Evolutionary conservation across 768 basidiomycete genomes (phyloP), one percentile per base, ranked within the genome.

Genomic region (Panaeolus cyanescens): DNA sequence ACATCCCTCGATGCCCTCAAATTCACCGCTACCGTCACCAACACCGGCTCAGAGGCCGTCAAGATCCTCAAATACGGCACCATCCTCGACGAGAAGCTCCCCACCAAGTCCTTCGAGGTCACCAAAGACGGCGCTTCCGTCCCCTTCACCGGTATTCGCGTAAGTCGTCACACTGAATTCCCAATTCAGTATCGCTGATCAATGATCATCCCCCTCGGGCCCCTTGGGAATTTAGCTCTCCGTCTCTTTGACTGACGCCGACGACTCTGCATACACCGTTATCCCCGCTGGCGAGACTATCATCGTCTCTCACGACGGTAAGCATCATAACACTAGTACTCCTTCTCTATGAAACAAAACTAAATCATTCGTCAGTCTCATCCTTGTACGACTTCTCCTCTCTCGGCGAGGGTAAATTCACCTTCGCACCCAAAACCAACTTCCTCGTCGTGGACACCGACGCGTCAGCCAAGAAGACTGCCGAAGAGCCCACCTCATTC

Each of bases 41-140:
- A 83, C 69, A 72, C 65, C 31, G 79, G 79, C 22, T 61, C 74
- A 32, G 74, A 78, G 58, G 67, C 68, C 50, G 70, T 80, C 64
- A 80, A 76, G 68, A 65, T 81, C 55, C 74, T 83, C 70, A 80
- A 78, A 65, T 81, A 79, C 63, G 77, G 72, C n/a, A 81, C 81
- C 15, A 75, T 82, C 58, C 74, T 81, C 58, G 80, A 82, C 67
- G 71, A 70, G 37, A 67, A 74, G 30, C 67, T 77, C n/a, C 78
- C 79, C 5, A 80, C 79, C 32, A 76, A 72, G 65, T 80, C 79
- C 1, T 82, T 83, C 68, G 69, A 65, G 7, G 74, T 82, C 62
- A 78, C 72, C 42, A 79, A 78, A 66, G 75, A 77, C 63, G 79
- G 74, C 22, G 55, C 67, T 19, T 67, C 65, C 2, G 79, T 80